Base-by-base conservation (phyloP, 768 basidiomycete species). In the Amanita rubescens region DNA sequence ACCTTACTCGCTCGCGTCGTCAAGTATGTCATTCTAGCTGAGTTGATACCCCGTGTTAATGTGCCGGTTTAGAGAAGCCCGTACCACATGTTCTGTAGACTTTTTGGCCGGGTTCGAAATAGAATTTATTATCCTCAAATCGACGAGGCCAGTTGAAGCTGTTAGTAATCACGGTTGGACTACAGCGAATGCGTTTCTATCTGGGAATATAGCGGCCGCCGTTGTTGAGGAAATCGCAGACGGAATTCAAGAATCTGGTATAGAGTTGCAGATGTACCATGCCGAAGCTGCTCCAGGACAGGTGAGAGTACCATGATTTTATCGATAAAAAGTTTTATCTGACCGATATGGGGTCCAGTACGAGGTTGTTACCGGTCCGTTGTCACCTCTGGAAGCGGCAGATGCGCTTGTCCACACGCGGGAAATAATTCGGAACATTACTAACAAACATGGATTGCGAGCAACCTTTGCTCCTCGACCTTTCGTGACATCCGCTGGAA, bases 201-300 rank as follows among this genome's bases (percentile, higher is more conserved):
- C 81, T 0, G 87, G 85, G 12, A 71, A 74, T 1, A 56, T 63
- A n/a, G 80, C 71, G 51, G 58, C 70, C 0, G 63, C 58, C 10
- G 75, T 76, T 0, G 58, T 88, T 2, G 74, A 79, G 53, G 85
- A 87, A 52, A 87, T 87, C 14, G 78, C 74, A 0, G 71, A 79
- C 34, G 67, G 67, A 10, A 63, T 90, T 3, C 60, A 70, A 45
- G 58, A 43, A 0, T 74, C 77, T 3, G 78, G 76, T 0, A 75
- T 89, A 7, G 81, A 81, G 61, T 65, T 90, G 5, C 74, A 84
- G 62, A 79, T 84, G 78, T 81, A 80, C 56, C 87, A 87, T 55
- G 63, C 80, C 0, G 87, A 89, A 65, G 81, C 75, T 9, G 85
- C 84, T 1, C 82, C 84, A 3, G 85, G 87, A 14, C 85, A 85